A percentile compares a stretch with the other conserved stretches of the same genome.
phyloP scores from a whole-genome alignment of 495 filamentous ascomycete species.

The Penicillium ochrochloron region DNA sequence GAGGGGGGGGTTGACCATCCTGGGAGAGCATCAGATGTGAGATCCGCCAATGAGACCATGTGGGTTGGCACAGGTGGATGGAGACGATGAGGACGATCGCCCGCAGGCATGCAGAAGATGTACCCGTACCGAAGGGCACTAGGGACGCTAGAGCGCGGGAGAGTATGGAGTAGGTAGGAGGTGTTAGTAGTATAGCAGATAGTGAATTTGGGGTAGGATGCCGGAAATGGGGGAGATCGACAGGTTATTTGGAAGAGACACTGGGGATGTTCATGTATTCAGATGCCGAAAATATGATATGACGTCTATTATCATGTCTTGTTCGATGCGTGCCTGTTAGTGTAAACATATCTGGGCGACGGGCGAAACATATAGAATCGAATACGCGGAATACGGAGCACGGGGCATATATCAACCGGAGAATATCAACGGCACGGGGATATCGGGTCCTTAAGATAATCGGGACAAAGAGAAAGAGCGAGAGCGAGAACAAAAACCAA shows the following conservation, averaged over 20 bases:
- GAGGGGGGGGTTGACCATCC: background rate
- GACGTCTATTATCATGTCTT: background rate
- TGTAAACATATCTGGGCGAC: background rate
- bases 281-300: background rate
- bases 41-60: conserved; percentile 35
- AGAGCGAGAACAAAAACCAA: background rate
- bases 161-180: conserved; percentile 5
- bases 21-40: background rate
- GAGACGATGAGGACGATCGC: conserved; percentile 19
- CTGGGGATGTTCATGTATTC: background rate
- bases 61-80: conserved; percentile 12
- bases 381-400: conserved; percentile 1
- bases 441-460: background rate
- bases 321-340: background rate
- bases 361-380: background rate
- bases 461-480: conserved; percentile 2
- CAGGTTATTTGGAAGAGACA: background rate
- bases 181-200: background rate
- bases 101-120: conserved; percentile 24
- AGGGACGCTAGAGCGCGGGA: background rate
- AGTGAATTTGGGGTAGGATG: background rate
- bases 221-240: conserved; percentile 28
- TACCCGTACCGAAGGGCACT: conserved; percentile 10
- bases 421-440: conserved; percentile 11
- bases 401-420: conserved; percentile 23